Evolutionary conservation across 768 basidiomycete genomes (phyloP).

Genomic region (Kwoniella sp.): DNA sequence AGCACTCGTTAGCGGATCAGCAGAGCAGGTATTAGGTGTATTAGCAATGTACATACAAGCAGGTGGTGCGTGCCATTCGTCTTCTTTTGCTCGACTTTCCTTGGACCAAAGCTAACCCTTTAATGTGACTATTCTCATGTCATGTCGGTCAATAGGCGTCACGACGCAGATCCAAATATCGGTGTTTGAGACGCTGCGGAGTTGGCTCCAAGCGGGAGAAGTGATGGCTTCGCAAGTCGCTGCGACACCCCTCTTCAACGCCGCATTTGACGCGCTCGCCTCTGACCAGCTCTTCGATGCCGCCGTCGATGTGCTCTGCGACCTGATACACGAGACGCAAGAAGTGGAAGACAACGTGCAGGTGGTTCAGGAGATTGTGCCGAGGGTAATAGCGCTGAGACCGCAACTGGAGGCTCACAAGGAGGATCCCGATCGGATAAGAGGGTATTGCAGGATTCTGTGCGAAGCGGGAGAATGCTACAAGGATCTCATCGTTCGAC

Average conservation of each 20-base stretch:
- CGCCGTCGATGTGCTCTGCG: constrained; percentile 88
- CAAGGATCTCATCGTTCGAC: constrained; percentile 79
- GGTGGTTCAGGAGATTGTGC: constrained; percentile 83
- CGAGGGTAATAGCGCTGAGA: constrained; percentile 75
- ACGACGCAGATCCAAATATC: constrained; percentile 75
- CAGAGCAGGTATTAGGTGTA: constrained; percentile 72
- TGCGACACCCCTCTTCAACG: constrained; percentile 76
- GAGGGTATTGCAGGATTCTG: constrained; percentile 86
- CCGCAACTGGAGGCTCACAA: constrained; percentile 63
- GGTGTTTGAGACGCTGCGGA: constrained; percentile 79
- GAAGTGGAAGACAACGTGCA: constrained; percentile 92
- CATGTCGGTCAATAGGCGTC: constrained; percentile 70
- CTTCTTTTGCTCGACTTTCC: neutral
- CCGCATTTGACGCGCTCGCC: constrained; percentile 78
- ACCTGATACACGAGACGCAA: constrained; percentile 96
- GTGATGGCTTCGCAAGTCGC: constrained; percentile 67
- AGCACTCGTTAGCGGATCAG: constrained; percentile 44
- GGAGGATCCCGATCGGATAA: constrained; percentile 80
- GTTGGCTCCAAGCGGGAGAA: constrained; percentile 89
- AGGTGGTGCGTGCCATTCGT: constrained; percentile 64
- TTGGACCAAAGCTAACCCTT: neutral
- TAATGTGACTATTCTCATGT: neutral
- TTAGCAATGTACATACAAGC: constrained; percentile 88
- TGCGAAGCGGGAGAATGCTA: constrained; percentile 98
- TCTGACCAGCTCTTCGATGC: constrained; percentile 88